These are phyloP conservation scores for Xylaria flabelliformis DNA, from an alignment of 495 filamentous ascomycete genomes.

Conservation along the genomic window DNA sequence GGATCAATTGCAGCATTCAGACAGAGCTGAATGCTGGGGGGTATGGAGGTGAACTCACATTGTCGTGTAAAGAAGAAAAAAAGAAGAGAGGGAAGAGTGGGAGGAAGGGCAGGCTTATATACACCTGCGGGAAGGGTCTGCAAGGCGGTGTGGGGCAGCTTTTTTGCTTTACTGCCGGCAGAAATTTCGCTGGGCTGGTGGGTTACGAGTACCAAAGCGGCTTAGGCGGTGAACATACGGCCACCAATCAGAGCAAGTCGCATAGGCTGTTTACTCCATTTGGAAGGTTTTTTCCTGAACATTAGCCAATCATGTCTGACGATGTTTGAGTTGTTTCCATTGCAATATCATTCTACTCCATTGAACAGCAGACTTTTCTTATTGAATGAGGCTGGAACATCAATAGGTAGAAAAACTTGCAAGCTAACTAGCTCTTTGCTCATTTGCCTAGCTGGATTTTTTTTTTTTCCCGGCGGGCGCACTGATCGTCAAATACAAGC, in stretches of 20 bases:
- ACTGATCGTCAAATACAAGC: background rate
- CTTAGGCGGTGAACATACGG: constrained; percentile 26
- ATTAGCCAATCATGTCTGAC: constrained; percentile 2
- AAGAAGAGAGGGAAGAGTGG: constrained; percentile 28
- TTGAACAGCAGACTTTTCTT: constrained; percentile 2
- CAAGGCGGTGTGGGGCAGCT: constrained; percentile 23
- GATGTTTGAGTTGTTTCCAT: background rate
- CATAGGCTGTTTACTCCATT: background rate
- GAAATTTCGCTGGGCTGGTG: constrained; percentile 16
- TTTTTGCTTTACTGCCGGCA: constrained; percentile 17
- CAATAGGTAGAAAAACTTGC: background rate
- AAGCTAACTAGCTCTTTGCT: background rate
- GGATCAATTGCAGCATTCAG: constrained; percentile 29
- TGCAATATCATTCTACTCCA: constrained; percentile 7
- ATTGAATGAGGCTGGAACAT: constrained; percentile 9
- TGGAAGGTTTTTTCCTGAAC: background rate
- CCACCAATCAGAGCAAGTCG: background rate
- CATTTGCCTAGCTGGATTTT: background rate
- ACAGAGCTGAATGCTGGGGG: constrained; percentile 45
- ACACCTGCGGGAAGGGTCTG: constrained; percentile 21
- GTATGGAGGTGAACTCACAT: constrained; percentile 58
- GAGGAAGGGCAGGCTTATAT: constrained; percentile 39
- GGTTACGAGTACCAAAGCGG: constrained; percentile 7
- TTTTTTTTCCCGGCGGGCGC: background rate
- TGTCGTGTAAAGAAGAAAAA: constrained; percentile 58